These are phyloP conservation scores for Auricularia auricula-judae DNA, from an alignment of 768 basidiomycete species.

Conservation along the genomic window DNA sequence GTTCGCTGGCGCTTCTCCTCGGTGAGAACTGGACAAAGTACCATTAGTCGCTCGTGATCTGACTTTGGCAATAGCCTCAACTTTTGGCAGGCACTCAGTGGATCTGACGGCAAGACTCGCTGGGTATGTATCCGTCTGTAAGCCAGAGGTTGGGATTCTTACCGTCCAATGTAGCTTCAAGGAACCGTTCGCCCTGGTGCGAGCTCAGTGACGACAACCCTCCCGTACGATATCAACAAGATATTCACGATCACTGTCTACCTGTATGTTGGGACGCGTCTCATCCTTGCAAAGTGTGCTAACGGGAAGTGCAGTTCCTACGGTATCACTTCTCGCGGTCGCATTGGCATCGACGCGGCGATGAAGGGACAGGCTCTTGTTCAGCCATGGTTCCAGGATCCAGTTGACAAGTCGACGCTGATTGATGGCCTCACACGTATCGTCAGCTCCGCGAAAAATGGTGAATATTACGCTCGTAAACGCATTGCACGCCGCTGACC, in stretches of 20 bases:
- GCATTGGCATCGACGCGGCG: conserved; percentile 45
- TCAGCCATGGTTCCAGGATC: conserved; percentile 49
- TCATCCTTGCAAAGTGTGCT: neutral
- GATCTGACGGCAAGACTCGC: conserved; percentile 35
- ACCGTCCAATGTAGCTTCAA: conserved; percentile 23
- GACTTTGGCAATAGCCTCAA: conserved; percentile 20
- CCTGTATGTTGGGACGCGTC: conserved; percentile 25
- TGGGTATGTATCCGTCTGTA: conserved; percentile 21
- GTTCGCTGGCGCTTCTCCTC: conserved; percentile 44
- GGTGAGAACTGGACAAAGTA: conserved; percentile 17
- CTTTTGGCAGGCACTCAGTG: conserved; percentile 48
- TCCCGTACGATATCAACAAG: conserved; percentile 42
- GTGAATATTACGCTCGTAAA: conserved; percentile 18
- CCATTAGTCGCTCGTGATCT: too few relatives aligned
- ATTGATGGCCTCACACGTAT: conserved; percentile 41
- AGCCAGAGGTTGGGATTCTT: too few relatives aligned
- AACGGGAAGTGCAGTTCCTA: conserved; percentile 29
- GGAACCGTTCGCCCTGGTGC: conserved; percentile 55
- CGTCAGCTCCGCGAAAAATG: conserved; percentile 28
- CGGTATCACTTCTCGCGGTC: conserved; percentile 51
- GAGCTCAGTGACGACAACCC: conserved; percentile 34
- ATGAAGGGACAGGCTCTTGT: conserved; percentile 36
- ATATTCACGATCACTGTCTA: conserved; percentile 56
- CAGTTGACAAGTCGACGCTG: conserved; percentile 41
- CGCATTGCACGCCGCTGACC: neutral